Base-by-base conservation (phyloP, 23 red algal species). In the Agarophyton chilense region DNA sequence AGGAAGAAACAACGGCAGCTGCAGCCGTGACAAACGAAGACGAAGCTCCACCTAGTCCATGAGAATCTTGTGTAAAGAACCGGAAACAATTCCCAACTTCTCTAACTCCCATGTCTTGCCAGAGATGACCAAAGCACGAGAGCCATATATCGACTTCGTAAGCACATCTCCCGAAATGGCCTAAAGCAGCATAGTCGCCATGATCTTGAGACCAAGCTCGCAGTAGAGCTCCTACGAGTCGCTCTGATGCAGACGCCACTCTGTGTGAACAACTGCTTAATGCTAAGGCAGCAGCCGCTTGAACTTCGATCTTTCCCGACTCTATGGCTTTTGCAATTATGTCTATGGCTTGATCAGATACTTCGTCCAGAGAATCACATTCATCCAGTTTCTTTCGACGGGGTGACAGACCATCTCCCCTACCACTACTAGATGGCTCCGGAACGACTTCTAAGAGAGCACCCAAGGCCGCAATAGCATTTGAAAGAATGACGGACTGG, bases 381-480 rank as follows among this genome's bases (percentile, higher is more conserved):
- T 78, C 52, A 26, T 77, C 72, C 13, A 64, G 35, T 38, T 49
- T 74, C 19, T 52, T 68, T 40, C 34, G 29, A 72, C 63, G 62
- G 19, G 61, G 47, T 61, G 71, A 74, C 1, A 55, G 32, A 9
- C 60, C 40, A 32, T 77, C 55, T 18, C 43, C 70, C 28, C n/a
- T 42, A 19, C 53, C 72, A 57, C 52, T n/a, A 14, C 61, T 51
- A 12, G 57, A 84, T 28, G 80, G 80, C 34, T 81, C 70, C 14
- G 88, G 88, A 42, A 82, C 74, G 22, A 82, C 88, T 46, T 91
- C 88, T n/a, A 91, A 53, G 24, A 91, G 67, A 19, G 75, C 77
- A 61, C 88, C 76, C 26, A 91, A 46, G 31, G 62, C 52, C 24
- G 76, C 60, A 35, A 82, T 63, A 12, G 65, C 88, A 72, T 91